Evolutionary conservation across 176 grass and related monocot genomes (phyloP), one percentile per base, ranked within the genome.

Genomic region (Saccharum spontaneum): DNA sequence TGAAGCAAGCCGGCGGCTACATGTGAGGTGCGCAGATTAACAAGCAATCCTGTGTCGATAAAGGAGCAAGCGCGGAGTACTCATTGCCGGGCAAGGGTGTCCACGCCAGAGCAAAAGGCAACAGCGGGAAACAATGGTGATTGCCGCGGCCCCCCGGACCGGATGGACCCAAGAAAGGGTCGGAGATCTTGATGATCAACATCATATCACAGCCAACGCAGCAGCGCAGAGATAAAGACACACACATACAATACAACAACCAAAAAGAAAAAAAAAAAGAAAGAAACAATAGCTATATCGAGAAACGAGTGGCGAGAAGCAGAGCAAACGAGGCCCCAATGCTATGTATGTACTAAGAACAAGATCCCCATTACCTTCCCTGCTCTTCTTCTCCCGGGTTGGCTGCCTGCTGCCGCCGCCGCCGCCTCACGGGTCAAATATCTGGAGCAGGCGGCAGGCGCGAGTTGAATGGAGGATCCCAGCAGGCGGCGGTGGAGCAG

Each of bases 81-180:
- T 90, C 69, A 80, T 87, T 84, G 85, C 69, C 46, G 41, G 60
- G 30, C 2, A 86, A 75, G 68, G 80, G 31, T 75, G 80, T 69
- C 89, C 38, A 76, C 69, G 80, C 48, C 80, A 74, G 85, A 68
- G 16, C 37, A 87, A 90, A 84, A 83, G 80, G 84, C 16, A 52
- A 87, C 89, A 87, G 84, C 83, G 69, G 80, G 80, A 83, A 90
- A 84, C 89, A 87, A 84, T 64, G 80, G 76, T 71, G 84, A 83
- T 90, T 82, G 88, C 71, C 14, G n/a, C 31, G 72, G 71, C 20
- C 76, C 33, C 60, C 70, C 38, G 50, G 50, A 54, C 14, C 10
- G 23, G 34, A 74, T 75, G 85, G 85, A 90, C 89, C 89, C 61
- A 23, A 12, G 46, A 52, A 76, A 66, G 71, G 69, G 80, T 0